Conservation (phyloP, 2,329 filamentous ascomycete genomes). For the Fusarium secorum region DNA sequence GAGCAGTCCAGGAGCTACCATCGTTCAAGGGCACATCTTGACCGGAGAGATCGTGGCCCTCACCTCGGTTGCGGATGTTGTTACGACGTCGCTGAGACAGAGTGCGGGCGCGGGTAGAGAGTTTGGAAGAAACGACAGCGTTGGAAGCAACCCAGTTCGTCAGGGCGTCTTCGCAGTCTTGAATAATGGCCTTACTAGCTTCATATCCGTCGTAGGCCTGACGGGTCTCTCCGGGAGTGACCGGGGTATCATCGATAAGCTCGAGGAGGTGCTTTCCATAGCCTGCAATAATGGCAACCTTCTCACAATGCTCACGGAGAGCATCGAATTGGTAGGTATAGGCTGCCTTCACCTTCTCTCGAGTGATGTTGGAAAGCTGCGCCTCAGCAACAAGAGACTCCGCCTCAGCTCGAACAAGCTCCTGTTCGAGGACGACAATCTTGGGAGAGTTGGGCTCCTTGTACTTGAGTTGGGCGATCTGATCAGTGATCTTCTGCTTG, state of each 20-base stretch:
- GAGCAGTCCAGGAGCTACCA: conserved; percentile 85
- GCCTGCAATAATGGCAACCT: conserved; percentile 95
- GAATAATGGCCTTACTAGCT: conserved; percentile 97
- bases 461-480: conserved; percentile 99
- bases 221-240: conserved; percentile 95
- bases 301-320: conserved; percentile 95
- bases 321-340: conserved; percentile 99
- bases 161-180: conserved; percentile 96
- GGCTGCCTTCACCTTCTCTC: conserved; percentile 98
- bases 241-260: conserved; percentile 93
- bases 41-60: conserved; percentile 81
- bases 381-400: conserved; percentile 99
- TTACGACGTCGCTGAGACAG: conserved; percentile 85
- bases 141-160: conserved; percentile 97
- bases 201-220: conserved; percentile 98
- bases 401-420: conserved; percentile 96
- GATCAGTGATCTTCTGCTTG: conserved; percentile 99
- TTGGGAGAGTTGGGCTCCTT: conserved; percentile 98
- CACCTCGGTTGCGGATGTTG: conserved; percentile 71
- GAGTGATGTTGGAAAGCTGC: conserved; percentile 98
- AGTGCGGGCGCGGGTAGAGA: conserved; percentile 86
- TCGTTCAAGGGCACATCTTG: conserved; percentile 84
- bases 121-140: conserved; percentile 84
- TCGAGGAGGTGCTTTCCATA: conserved; percentile 99
- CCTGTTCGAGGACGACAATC: conserved; percentile 97